Conservation (phyloP, 75 land plant species). For the Sequoiadendron giganteum region DNA sequence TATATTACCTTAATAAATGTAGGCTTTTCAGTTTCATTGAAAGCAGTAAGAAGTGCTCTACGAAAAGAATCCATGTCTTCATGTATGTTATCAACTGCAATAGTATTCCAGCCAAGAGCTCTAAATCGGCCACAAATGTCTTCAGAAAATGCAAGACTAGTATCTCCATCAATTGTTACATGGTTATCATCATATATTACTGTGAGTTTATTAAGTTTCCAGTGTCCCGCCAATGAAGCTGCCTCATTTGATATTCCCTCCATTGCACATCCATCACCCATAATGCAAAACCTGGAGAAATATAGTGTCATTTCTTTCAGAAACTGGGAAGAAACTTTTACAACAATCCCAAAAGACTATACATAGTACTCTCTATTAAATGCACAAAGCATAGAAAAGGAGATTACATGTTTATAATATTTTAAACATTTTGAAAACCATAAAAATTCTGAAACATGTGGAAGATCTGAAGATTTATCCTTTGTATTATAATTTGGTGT, state of each 20-base stretch:
- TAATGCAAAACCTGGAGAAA: slow-evolving; percentile 52
- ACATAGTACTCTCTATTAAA: background rate
- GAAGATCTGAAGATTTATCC: background rate
- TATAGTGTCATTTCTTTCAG: background rate
- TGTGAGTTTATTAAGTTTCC: slow-evolving; percentile 64
- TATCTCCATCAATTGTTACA: slow-evolving; percentile 66
- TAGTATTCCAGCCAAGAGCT: slow-evolving; percentile 69
- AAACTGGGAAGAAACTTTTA: slow-evolving; percentile 4
- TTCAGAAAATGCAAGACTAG: slow-evolving; percentile 54
- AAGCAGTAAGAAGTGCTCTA: slow-evolving; percentile 27
- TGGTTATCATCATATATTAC: slow-evolving; percentile 77
- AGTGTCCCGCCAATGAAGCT: slow-evolving; percentile 63
- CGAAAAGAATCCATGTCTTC: slow-evolving; percentile 34
- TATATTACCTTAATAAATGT: slow-evolving; percentile 49
- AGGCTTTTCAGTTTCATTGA: slow-evolving; percentile 44
- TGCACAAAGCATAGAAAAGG: background rate
- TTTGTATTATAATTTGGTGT: background rate
- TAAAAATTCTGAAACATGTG: background rate
- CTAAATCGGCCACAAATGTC: slow-evolving; percentile 46
- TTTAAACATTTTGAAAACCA: background rate
- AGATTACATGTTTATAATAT: background rate
- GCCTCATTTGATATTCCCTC: slow-evolving; percentile 77
- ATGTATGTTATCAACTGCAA: slow-evolving; percentile 41
- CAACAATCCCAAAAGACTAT: background rate
- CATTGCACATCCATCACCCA: slow-evolving; percentile 86